A percentile compares a stretch with the other conserved stretches of the same genome.
Evolutionary conservation across 176 grass and related monocot genomes (phyloP).

Genomic region (Carex scoparia): DNA sequence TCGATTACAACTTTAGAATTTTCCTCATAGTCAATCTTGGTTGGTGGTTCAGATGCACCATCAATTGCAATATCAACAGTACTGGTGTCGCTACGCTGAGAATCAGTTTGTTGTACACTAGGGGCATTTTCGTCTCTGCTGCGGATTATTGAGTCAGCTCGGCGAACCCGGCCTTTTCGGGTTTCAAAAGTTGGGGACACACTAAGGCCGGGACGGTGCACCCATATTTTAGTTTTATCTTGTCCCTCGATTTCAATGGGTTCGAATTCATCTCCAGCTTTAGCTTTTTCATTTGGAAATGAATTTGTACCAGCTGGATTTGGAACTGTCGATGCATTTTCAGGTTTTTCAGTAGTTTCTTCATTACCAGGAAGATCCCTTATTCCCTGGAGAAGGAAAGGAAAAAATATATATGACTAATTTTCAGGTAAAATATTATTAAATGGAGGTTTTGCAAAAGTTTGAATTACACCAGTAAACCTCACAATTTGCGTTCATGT

Average conservation of each 20-base stretch:
- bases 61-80: not conserved
- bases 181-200: constrained; percentile 70
- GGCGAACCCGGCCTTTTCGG: constrained; percentile 63
- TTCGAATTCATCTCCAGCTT: constrained; percentile 79
- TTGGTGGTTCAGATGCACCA: constrained; percentile 8
- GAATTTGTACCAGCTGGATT: constrained; percentile 16
- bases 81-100: not conserved
- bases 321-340: constrained; percentile 30
- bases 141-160: constrained; percentile 31
- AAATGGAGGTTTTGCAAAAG: not conserved
- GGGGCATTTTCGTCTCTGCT: constrained; percentile 20
- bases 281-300: constrained; percentile 31
- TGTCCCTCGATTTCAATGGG: constrained; percentile 66
- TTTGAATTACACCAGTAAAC: not conserved
- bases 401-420: not conserved
- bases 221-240: constrained; percentile 70
- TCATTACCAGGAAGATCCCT: constrained; percentile 29
- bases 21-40: constrained; percentile 16
- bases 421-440: constrained; percentile 1
- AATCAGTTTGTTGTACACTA: not conserved
- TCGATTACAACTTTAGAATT: constrained; percentile 13
- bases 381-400: constrained; percentile 23
- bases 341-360: constrained; percentile 22
- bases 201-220: constrained; percentile 66
- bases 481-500: not conserved